phyloP scores from a whole-genome alignment of 2,329 filamentous ascomycete species.

The Trichoderma lentiforme region DNA sequence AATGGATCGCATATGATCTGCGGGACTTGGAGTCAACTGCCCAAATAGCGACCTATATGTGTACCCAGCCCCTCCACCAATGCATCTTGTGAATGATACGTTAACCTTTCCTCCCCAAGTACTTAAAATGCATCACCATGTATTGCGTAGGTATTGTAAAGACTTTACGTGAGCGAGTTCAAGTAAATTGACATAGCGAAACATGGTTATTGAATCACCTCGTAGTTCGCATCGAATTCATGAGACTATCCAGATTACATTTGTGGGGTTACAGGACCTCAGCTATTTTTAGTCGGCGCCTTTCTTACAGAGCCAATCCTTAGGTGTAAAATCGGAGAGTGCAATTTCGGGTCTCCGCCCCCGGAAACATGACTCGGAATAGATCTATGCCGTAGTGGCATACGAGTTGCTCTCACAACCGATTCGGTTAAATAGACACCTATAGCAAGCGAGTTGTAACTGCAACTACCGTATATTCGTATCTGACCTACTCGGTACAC shows the following conservation, averaged over 20 bases:
- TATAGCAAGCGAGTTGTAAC: not conserved
- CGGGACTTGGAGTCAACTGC: not conserved
- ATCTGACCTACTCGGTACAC: not conserved
- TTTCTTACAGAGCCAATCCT: not conserved
- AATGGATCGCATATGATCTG: not conserved
- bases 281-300: not conserved
- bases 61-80: too few species aligned
- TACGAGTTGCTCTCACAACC: not conserved
- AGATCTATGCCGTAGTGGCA: not conserved
- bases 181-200: too few species aligned
- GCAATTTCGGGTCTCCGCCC: not conserved
- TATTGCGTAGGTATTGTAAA: not conserved
- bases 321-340: not conserved
- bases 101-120: not conserved
- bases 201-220: too few species aligned
- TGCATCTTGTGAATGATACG: not conserved
- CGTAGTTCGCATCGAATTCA: too few species aligned
- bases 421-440: not conserved
- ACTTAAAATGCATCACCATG: not conserved
- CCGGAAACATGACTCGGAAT: too few species aligned
- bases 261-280: too few species aligned
- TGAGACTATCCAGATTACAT: too few species aligned
- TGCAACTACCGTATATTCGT: not conserved
- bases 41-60: too few species aligned
- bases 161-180: too few species aligned